Conservation (phyloP, 2,329 filamentous ascomycete species). For the Nemania diffusa region DNA sequence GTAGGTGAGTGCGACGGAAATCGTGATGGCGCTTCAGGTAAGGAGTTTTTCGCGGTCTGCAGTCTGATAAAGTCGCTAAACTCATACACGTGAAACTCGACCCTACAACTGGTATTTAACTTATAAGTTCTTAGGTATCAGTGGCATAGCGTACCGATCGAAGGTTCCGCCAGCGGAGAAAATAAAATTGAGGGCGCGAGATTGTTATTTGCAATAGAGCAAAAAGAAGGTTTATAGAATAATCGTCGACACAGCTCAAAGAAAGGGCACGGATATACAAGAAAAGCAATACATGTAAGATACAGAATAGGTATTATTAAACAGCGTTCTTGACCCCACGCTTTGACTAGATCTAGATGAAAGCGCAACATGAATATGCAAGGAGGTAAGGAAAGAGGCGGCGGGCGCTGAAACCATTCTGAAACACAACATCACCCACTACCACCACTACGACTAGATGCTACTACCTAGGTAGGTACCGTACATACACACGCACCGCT, state of each 20-base stretch:
- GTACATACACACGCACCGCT: not conserved
- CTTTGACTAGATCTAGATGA: constrained; percentile 9
- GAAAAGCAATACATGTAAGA: not conserved
- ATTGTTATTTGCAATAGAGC: not conserved
- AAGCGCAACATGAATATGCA: not conserved
- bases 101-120: not conserved
- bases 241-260: not conserved
- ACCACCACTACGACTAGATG: not conserved
- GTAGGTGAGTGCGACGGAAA: not conserved
- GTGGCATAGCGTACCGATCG: not conserved
- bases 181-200: not conserved
- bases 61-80: not conserved
- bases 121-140: not conserved
- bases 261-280: not conserved
- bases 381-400: constrained; percentile 36
- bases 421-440: constrained; percentile 33
- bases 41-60: not conserved
- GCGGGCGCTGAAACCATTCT: constrained; percentile 38
- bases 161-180: constrained; percentile 6
- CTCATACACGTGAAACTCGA: not conserved
- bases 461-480: not conserved
- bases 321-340: constrained; percentile 5
- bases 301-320: not conserved
- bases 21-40: not conserved
- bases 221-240: not conserved